Evolutionary conservation across 441 rosid genomes (phyloP), one percentile per base, ranked within the genome.

Genomic region (Populus hybrid): DNA sequence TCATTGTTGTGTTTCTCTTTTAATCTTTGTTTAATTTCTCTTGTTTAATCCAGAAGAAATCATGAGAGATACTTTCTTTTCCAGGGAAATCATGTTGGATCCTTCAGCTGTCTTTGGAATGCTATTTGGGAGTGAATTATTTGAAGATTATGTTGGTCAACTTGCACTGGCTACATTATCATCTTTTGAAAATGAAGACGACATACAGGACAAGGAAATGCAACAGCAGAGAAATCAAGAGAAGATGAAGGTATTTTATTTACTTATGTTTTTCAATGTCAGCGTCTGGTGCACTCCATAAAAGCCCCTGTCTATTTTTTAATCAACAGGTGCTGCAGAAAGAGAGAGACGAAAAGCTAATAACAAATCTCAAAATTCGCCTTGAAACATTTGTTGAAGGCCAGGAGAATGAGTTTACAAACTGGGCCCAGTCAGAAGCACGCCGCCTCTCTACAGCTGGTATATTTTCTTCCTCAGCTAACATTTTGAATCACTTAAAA

Each of bases 81-180:
- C 69, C 78, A 97, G 99, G 86, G 97, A 91, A 28, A 74, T 89
- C 72, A 97, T 97, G 97, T 76, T 93, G 80, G 98, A 97, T 68
- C 95, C 99, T 83, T 79, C 98, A 59, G 86, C 94, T 71, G 97
- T 96, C 14, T 96, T 96, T 81, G 99, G 99, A 69, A 96, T 96
- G 99, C 87, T 93, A 66, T 96, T 96, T 71, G 99, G 98, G 61
- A 94, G 98, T 61, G 97, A 96, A 53, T 83, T 67, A 73, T 96
- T 96, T 83, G 99, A 96, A 82, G 99, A 96, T 75, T 96, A 94
- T 73, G 73, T 94, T 79, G 98, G 99, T 23, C 91, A 94, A 84
- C 94, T 96, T 80, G 95, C 97, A 6, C 78, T 97, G 84, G 97
- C 97, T 75, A 81, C 91, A 46, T 28, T 89, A 79, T 81, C 93